These are phyloP conservation scores for Dictyostelium capitatum DNA, from an alignment of 78 protist species.

Conservation along the genomic window DNA sequence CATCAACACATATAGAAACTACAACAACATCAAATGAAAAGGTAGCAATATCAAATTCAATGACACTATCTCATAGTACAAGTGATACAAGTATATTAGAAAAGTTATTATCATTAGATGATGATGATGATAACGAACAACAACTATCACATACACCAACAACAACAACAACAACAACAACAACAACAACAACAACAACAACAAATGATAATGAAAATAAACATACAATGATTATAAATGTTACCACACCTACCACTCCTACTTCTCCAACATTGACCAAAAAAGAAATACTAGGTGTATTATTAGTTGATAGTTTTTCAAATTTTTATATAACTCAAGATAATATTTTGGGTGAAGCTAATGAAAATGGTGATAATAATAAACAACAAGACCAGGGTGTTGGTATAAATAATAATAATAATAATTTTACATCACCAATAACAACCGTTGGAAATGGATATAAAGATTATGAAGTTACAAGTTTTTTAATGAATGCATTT, in stretches of 20 bases:
- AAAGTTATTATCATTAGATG: slow-evolving; percentile 1
- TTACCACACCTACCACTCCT: no score
- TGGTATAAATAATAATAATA: background rate
- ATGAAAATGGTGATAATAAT: background rate
- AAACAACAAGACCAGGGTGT: background rate
- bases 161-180: background rate
- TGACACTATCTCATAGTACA: no score
- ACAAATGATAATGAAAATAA: background rate
- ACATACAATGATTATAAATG: background rate
- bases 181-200: background rate
- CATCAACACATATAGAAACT: no score
- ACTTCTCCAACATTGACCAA: background rate
- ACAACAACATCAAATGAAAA: no score
- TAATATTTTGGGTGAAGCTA: background rate
- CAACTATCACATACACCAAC: background rate
- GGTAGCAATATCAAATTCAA: no score
- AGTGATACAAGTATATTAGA: background rate
- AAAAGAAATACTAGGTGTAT: slow-evolving; percentile 43
- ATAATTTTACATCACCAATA: background rate
- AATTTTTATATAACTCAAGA: slow-evolving; percentile 4
- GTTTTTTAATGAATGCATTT: slow-evolving; percentile 20
- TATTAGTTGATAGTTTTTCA: slow-evolving; percentile 58
- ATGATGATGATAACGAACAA: background rate
- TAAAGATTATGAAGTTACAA: slow-evolving; percentile 46
- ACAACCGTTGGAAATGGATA: background rate